Base-by-base conservation (phyloP, 352 stramenopile genomes). In the Pythium folliculosum region DNA sequence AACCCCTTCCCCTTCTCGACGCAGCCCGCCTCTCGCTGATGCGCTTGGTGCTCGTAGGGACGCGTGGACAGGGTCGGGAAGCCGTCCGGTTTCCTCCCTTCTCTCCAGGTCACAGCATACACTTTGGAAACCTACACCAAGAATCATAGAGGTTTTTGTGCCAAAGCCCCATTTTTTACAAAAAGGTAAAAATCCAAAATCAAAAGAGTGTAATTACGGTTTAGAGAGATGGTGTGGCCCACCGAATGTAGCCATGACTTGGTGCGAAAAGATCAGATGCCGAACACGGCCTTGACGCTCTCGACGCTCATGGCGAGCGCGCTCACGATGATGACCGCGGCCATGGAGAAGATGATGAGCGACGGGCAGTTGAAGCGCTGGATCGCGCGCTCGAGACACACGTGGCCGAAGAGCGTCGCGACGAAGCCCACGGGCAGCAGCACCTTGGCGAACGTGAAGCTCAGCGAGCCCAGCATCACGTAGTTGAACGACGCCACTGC, bases 311-410 rank as follows among this genome's bases (percentile, higher is more conserved):
- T 90, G 62, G 80, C 82, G 47, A 81, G 71, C 13, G 80, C 80
- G 65, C 82, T 90, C 23, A 89, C 62, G 57, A 89, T 71, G 45
- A 90, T 79, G 63, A 90, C 77, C 56, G 72, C 71, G 62, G 82
- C 82, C 78, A 90, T 90, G 44, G 82, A 90, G 58, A 88, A 88
- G 40, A 90, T 73, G 35, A 90, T 84, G 38, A 90, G 73, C 17
- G 80, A 89, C 63, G 82, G 82, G 30, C 82, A 90, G 55, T 85
- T 82, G 67, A 81, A 90, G 27, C 71, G 74, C 10, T 77, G 73
- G 27, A 91, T 73, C 22, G 77, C 45, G 27, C 77, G 78, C 30
- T 83, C 66, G 40, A 91, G 69, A 40, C 77, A 86, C 40, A 83
- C 62, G 54, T 90, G 80, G 49, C 82, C 82, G 37, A 86, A 44